Base-by-base conservation (phyloP, 2,329 filamentous ascomycete genomes). In the Colletotrichum spaethianum region DNA sequence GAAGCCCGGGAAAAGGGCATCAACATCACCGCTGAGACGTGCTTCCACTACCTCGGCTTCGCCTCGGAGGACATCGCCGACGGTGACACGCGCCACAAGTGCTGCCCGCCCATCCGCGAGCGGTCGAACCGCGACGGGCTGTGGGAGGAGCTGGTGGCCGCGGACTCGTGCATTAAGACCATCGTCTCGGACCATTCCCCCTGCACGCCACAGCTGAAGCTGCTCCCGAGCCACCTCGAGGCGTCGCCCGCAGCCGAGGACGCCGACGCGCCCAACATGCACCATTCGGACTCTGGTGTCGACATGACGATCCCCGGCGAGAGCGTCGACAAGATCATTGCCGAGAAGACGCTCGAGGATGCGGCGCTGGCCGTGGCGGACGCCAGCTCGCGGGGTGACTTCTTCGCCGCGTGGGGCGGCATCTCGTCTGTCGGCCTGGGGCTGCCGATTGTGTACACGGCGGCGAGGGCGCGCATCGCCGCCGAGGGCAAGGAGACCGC, bases 101-200 rank as follows among this genome's bases (percentile, higher is more conserved):
- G 95, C 87, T 98, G 95, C 82, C 95, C 95, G 36, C 95, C 95
- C 0, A 98, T 98, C 80, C 93, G 95, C 66, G 91, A 90, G 74
- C 90, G 92, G 77, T 84, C 87, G 48, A 98, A 98, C 84, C 93
- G 96, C 78, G 93, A 97, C 77, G 89, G 89, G 1, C 88, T 99
- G 0, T 99, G 96, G 96, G 88, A 89, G 9, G 96, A 98, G 82
- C 86, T 99, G 11, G 85, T 87, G 42, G 86, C 87, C 9, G 76
- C 84, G 0, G 91, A 95, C 77, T 94, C 94, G 12, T 94, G 97
- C 75, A 95, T 99, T 81, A 90, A 91, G 79, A 98, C 96, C 0
- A 89, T 99, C 38, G 96, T 99, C 2, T 97, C 93, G 0, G 96
- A 98, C 80, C 96, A 99, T 86, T 97, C 94, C 6, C 96, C 96